Percentiles rank a stretch among this genome's conserved stretches.
Evolutionary conservation across 2,329 filamentous ascomycete species (phyloP).

Genomic region (Paecilomyces variotii): DNA sequence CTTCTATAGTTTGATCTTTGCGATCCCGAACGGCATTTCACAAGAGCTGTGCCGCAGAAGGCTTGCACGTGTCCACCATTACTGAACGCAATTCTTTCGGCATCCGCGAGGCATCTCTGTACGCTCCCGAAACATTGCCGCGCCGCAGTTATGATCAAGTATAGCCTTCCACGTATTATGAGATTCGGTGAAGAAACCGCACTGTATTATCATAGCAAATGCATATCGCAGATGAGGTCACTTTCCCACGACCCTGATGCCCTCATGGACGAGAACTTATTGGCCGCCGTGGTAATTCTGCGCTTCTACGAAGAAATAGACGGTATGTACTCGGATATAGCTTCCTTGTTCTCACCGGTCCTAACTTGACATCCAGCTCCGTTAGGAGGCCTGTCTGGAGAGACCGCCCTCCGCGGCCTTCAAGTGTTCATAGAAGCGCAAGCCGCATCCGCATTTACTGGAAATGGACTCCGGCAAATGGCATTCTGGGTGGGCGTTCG

Average conservation of each 20-base stretch:
- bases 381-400: conserved; percentile 7
- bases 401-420: conserved; percentile 8
- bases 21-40: conserved; percentile 30
- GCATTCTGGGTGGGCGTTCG: conserved; percentile 38
- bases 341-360: conserved; percentile 6
- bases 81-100: conserved; percentile 21
- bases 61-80: conserved; percentile 31
- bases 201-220: conserved; percentile 18
- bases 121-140: background rate
- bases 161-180: conserved; percentile 16
- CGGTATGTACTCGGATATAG: conserved; percentile 29
- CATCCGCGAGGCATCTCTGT: background rate
- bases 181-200: conserved; percentile 14
- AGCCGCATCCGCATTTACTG: conserved; percentile 5
- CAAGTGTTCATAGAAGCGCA: conserved; percentile 3
- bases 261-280: conserved; percentile 43
- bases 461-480: conserved; percentile 27
- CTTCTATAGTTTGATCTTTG: conserved; percentile 26
- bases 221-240: conserved; percentile 19
- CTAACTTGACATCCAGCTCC: conserved; percentile 6
- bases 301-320: conserved; percentile 52
- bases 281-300: conserved; percentile 50
- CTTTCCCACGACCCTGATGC: conserved; percentile 26
- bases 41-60: conserved; percentile 27
- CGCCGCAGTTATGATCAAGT: conserved; percentile 17